Conservation (phyloP, 306 rosid genomes). For the Abrus precatorius region DNA sequence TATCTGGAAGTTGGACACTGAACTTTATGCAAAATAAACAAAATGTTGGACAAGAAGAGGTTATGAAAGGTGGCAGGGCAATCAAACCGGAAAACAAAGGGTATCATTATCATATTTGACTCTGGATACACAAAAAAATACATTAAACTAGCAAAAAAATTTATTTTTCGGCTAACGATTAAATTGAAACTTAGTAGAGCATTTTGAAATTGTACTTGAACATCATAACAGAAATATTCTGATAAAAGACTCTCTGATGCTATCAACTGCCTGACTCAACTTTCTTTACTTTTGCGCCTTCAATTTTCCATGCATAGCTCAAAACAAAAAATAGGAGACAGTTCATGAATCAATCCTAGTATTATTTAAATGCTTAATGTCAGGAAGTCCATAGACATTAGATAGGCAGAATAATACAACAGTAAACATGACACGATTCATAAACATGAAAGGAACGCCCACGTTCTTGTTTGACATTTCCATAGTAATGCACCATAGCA, state of each 20-base stretch:
- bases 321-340: too few species aligned
- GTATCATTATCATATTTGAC: slow-evolving; percentile 4
- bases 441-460: background rate
- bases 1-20: slow-evolving; percentile 6
- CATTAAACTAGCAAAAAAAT: slow-evolving; percentile 11
- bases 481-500: background rate
- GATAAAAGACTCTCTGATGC: too few species aligned
- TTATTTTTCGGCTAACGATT: background rate
- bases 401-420: too few species aligned
- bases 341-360: too few species aligned
- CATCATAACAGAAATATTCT: too few species aligned
- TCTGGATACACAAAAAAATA: background rate
- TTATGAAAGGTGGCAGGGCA: background rate
- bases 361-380: too few species aligned
- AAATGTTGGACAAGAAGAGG: slow-evolving; percentile 1
- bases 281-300: too few species aligned
- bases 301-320: too few species aligned
- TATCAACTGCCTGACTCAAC: too few species aligned
- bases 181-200: background rate
- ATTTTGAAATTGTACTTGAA: too few species aligned
- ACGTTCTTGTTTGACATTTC: background rate
- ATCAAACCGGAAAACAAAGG: background rate
- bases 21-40: background rate
- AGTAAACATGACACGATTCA: background rate
- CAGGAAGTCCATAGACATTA: too few species aligned